Base-by-base conservation (phyloP, 1,139 yeast genomes). In the Diutina neorugosa region DNA sequence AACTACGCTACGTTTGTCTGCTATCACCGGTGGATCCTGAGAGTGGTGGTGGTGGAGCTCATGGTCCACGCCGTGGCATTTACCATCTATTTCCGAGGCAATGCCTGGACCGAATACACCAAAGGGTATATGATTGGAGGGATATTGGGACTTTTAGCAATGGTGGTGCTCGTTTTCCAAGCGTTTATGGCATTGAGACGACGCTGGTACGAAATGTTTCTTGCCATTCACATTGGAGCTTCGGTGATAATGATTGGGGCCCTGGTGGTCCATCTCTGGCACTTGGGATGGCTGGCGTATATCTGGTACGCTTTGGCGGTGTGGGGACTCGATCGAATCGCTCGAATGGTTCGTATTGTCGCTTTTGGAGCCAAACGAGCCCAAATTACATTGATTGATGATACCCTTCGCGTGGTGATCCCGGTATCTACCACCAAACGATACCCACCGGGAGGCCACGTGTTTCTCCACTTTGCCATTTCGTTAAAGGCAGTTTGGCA, bases 301-400 rank as follows among this genome's bases (percentile, higher is more conserved):
- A 31, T 31, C 37, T 31, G 37, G 37, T 77, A 70, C 57, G 63
- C 65, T 9, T 64, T 65, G 57, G 14, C 8, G 61, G 62, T 69
- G 53, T 77, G 81, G 81, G 62, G 58, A 0, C 63, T 72, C 44
- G 81, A 77, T 58, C 61, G 80, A 51, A 59, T 62, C 1, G 64
- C 70, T 18, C 64, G 81, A 57, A 8, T n/a, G 18, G 14, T 23
- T 1, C 31, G 40, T 5, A 25, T 27, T 11, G 4, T n/a, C 7
- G 18, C 12, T 7, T n/a, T 46, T 11, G 48, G 48, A 1, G 16
- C 16, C 12, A 20, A 44, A 11, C 11, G 18, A 9, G 50, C 50
- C 4, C 50, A 46, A 16, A 20, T 46, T 3, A 27, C 50, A 3
- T 16, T 46, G 7, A 46, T 46, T 27, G 50, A 27, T 5, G 50